Conservation (phyloP, 805 yeast genomes). For the Yamadazyma endophytica region DNA sequence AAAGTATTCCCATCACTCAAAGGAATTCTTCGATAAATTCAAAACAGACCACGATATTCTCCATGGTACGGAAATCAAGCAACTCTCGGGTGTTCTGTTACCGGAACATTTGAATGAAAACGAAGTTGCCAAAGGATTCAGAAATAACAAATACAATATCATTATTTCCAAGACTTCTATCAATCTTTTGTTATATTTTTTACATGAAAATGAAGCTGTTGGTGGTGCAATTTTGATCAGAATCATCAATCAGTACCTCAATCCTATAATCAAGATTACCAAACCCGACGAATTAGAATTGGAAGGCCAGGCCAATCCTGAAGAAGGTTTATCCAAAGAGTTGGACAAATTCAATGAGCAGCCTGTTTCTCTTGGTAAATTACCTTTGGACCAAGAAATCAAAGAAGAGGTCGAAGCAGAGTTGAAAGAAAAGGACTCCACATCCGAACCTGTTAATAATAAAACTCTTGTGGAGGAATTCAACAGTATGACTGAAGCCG, state of each 20-base stretch:
- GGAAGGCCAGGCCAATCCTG: constrained; percentile 47
- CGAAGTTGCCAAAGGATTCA: constrained; percentile 71
- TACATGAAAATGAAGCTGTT: constrained; percentile 86
- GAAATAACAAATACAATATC: constrained; percentile 68
- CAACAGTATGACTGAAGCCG: constrained; percentile 45
- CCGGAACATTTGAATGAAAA: constrained; percentile 82
- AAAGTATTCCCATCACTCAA: constrained; percentile 57
- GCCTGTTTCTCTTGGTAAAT: constrained; percentile 73
- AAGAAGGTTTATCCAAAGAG: constrained; percentile 52
- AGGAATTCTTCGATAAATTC: constrained; percentile 71
- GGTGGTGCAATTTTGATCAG: constrained; percentile 89
- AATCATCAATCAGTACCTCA: constrained; percentile 79
- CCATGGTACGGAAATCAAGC: constrained; percentile 74
- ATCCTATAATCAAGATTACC: constrained; percentile 41
- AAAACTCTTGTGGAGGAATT: constrained; percentile 38
- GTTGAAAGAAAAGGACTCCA: constrained; percentile 64
- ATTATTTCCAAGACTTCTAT: constrained; percentile 79
- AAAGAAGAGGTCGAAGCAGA: constrained; percentile 81
- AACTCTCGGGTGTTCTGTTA: constrained; percentile 68
- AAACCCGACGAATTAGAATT: constrained; percentile 38
- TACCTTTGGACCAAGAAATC: constrained; percentile 85
- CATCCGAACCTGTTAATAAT: constrained; percentile 26
- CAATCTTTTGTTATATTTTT: constrained; percentile 75
- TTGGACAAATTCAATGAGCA: constrained; percentile 63
- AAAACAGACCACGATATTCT: constrained; percentile 66